phyloP scores from a whole-genome alignment of 352 stramenopile genomes.

The Phytophthora pisi region DNA sequence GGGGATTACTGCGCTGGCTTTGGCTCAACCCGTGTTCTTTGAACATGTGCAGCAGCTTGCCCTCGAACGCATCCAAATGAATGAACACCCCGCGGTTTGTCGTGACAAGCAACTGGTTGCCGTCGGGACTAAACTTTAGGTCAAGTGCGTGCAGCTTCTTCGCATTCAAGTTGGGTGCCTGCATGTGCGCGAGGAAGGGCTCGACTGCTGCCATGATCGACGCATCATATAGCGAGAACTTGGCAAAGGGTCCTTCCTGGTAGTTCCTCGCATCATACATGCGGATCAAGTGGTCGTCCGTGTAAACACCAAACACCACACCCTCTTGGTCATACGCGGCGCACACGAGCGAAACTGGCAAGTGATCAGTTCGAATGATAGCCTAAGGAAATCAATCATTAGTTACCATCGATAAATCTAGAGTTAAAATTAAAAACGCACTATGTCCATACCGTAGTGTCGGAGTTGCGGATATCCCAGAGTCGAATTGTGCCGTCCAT shows the following conservation, averaged over 20 bases:
- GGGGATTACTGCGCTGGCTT: conserved; percentile 36
- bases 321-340: conserved; percentile 83
- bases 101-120: conserved; percentile 83
- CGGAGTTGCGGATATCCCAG: conserved; percentile 79
- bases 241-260: conserved; percentile 87
- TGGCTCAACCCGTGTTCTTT: conserved; percentile 52
- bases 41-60: conserved; percentile 77
- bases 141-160: conserved; percentile 78
- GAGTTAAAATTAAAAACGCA: background rate
- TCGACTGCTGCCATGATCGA: conserved; percentile 67
- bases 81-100: conserved; percentile 84
- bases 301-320: conserved; percentile 88
- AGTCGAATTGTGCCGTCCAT: conserved; percentile 79
- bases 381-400: conserved; percentile 35
- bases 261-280: conserved; percentile 91
- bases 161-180: conserved; percentile 56
- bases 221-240: conserved; percentile 86
- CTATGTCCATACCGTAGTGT: conserved; percentile 48
- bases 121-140: conserved; percentile 87
- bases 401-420: background rate
- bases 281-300: conserved; percentile 83
- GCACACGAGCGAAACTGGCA: conserved; percentile 69
- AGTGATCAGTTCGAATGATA: conserved; percentile 67
- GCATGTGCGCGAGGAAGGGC: conserved; percentile 59
- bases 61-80: conserved; percentile 87